Base-by-base conservation (phyloP, 805 yeast species). In the Saccharomycopsis sp. region DNA sequence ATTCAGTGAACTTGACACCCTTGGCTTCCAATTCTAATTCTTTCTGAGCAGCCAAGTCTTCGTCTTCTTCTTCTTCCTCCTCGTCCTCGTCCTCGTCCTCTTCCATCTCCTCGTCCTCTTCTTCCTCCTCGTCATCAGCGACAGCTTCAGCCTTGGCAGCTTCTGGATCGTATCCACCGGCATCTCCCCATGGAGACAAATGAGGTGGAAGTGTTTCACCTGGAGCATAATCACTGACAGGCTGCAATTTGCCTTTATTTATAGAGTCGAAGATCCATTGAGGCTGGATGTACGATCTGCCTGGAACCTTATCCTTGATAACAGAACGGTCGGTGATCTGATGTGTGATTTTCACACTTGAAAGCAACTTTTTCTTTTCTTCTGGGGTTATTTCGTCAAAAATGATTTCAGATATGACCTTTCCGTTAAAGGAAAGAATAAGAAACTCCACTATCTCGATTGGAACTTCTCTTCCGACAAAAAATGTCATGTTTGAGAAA, bases 131-230 rank as follows among this genome's bases (percentile, higher is more conserved):
- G 12, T 70, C 85, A 0, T 67, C 83, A 2, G 68, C 83, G 1
- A 68, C 86, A 1, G 67, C 87, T 15, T 73, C 84, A 18, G 68
- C 82, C 20, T 68, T 83, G 34, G 72, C 72, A 34, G 81, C 86
- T 58, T 79, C 83, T 66, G 99, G 98, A 72, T 92, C 83, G 74
- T 94, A 94, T 56, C 85, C 86, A 65, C 87, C 90, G 52, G 91
- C 81, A 75, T 94, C 99, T 65, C 98, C 98, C 98, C 99, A 94
- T 76, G 99, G 99, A 55, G 97, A 89, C 67, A 94, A 77, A 73
- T 94, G 99, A 41, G 99, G 97, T 51, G 99, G 99, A 63, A 94
- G 78, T 2, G 89, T 76, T 74, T 92, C 97, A 57, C 99, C 99
- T 3, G 97, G 97, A 50, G 95, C 87, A 69, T 94, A 94, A 57